Base-by-base conservation (phyloP, 179 eudicot species). In the Silene vulgaris region DNA sequence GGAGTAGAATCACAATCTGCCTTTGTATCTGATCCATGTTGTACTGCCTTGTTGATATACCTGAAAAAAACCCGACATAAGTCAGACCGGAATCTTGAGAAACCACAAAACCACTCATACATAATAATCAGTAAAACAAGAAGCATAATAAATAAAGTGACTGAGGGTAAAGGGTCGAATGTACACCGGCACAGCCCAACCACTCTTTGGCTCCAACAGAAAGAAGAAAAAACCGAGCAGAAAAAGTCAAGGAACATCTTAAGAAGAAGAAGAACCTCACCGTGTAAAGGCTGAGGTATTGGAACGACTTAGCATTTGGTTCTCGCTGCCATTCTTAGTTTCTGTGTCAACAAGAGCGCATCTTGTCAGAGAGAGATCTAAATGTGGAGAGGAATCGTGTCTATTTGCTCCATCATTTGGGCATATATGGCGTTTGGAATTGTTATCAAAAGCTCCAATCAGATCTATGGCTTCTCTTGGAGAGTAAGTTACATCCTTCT, bases 391-490 rank as follows among this genome's bases (percentile, higher is more conserved):
- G 71, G 68, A 74, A 26, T 69, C 78, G 14, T 23, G 62, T 37
- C 37, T 79, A 75, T 81, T 78, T 57, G 75, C 69, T 78, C 68
- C 80, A 75, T 73, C 74, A 78, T 84, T 82, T 21, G 82, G 50
- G 62, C 29, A 74, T 20, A 77, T 74, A 69, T 76, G 72, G 75
- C 76, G 29, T 37, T 81, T 84, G 21, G 78, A 78, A 43, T 83
- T 80, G 74, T 77, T 78, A 74, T 77, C 85, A 61, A 94, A 83
- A 57, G 91, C 80, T 80, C 92, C 96, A 35, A 92, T 89, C 71
- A 94, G 88, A 80, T 94, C 93, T 62, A 90, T 85, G 52, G 94
- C 92, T 80, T 87, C 89, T 78, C 80, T 85, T 16, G 86, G 80
- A 72, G 84, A 68, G 77, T 74, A 76, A 57, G 61, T 80, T 73